Evolutionary conservation across 352 stramenopile genomes (phyloP).

Genomic region (Phytophthora crassamura): DNA sequence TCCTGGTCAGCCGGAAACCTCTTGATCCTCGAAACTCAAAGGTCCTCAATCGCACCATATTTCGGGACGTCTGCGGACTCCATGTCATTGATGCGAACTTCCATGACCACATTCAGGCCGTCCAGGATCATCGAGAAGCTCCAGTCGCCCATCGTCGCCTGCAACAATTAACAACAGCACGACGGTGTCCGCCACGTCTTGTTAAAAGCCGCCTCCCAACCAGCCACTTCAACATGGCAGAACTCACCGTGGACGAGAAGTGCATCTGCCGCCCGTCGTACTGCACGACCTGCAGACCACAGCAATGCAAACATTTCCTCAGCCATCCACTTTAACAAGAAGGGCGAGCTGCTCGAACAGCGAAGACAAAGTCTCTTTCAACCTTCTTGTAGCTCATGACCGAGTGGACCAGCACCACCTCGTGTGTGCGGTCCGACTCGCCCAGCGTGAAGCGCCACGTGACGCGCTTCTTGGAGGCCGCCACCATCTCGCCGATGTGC

Average conservation of each 20-base stretch:
- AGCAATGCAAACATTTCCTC: not conserved
- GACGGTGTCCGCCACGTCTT: slow-evolving; percentile 5
- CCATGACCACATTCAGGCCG: slow-evolving; percentile 72
- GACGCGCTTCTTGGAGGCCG: slow-evolving; percentile 86
- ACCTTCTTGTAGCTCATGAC: slow-evolving; percentile 90
- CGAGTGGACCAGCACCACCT: slow-evolving; percentile 83
- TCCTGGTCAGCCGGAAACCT: slow-evolving; percentile 8
- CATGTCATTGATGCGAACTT: slow-evolving; percentile 89
- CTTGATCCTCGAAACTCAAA: not conserved
- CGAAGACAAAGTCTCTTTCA: not conserved
- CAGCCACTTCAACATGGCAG: slow-evolving; percentile 8
- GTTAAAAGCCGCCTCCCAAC: slow-evolving; percentile 1
- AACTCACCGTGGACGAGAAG: slow-evolving; percentile 71
- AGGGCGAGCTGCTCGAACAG: not conserved
- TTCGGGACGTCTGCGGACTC: slow-evolving; percentile 79
- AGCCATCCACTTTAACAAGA: slow-evolving; percentile 10
- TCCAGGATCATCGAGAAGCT: slow-evolving; percentile 83
- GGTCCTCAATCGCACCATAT: slow-evolving; percentile 57
- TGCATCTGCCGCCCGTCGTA: slow-evolving; percentile 86
- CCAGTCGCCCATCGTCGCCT: slow-evolving; percentile 82
- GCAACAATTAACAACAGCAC: slow-evolving; percentile 17
- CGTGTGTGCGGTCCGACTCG: slow-evolving; percentile 73
- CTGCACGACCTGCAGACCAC: slow-evolving; percentile 59
- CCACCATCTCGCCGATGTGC: slow-evolving; percentile 82
- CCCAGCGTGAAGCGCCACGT: slow-evolving; percentile 86